Percentiles rank a stretch among this genome's conserved stretches.
phyloP scores from a whole-genome alignment of 78 protist species.

The Paulinella micropora region DNA sequence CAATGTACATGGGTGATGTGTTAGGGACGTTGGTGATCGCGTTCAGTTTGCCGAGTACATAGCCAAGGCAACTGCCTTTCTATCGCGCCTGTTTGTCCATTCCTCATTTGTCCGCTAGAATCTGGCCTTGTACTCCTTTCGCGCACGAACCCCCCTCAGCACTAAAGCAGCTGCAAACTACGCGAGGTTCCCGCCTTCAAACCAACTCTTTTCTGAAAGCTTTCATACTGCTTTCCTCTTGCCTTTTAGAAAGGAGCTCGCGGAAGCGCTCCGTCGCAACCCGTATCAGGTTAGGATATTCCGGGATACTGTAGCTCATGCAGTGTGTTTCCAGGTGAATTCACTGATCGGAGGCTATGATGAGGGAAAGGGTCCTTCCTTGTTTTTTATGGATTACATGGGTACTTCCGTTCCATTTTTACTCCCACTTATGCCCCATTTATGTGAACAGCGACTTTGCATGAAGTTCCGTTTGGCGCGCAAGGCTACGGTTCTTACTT shows the following conservation, averaged over 20 bases:
- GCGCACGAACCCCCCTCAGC: not conserved
- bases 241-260: constrained; percentile 3
- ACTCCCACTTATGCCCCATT: no score
- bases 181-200: not conserved
- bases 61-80: no score
- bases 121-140: no score
- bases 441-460: no score
- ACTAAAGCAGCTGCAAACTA: not conserved
- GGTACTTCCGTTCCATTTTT: no score
- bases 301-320: no score
- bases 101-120: no score
- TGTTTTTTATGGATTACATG: constrained; percentile 30
- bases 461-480: constrained; percentile 12
- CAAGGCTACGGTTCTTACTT: constrained; percentile 28
- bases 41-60: constrained; percentile 5
- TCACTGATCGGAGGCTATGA: constrained; percentile 22
- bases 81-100: no score
- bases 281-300: no score
- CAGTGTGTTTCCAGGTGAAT: no score
- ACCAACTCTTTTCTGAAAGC: not conserved
- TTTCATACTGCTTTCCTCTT: not conserved
- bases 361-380: not conserved
- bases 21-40: no score
- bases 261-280: constrained; percentile 3
- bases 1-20: no score